Evolutionary conservation across 164 flowering plant genomes (phyloP), one percentile per base, ranked within the genome.

Genomic region (Euptelea pleiosperma): DNA sequence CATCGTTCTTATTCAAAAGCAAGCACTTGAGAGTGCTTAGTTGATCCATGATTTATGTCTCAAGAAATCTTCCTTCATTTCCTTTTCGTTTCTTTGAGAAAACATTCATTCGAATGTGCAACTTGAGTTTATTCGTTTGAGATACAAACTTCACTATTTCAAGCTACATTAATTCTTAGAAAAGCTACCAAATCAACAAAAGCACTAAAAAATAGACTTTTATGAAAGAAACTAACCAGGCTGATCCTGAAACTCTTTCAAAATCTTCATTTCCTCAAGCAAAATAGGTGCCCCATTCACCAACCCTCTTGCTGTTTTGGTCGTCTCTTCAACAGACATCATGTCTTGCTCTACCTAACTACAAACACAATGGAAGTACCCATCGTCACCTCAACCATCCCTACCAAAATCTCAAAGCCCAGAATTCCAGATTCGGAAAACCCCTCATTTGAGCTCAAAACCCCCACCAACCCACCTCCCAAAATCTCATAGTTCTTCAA

Each of bases 201-300:
- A 18, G n/a, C 31, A 47, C 37, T n/a, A 28, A 33, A 34, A 62
- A 37, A 45, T 6, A 43, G 14, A 36, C 12, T 44, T 25, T 16
- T 12, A 34, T 8, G 37, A 41, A 30, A 62, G 21, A 37, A 52
- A 74, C 85, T 60, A 52, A 86, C 96, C 96, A 61, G 85, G 60
- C 33, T 78, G 90, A 42, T 73, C 85, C 67, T 86, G 88, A 76
- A 86, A 70, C 67, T 82, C 92, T 57, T 79, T 85, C 70, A 82
- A 60, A 58, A 84, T 34, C 75, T 84, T 89, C 90, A 89, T 82
- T 55, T 83, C 89, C 58, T 84, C 89, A 26, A 83, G 69, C 8
- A 84, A 63, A 60, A 60, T n/a, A n/a, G 70, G 9, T 9, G 73
- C 48, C 2, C 77, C 82, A 66, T n/a, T 58, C 29, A 33, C 60